phyloP scores from a whole-genome alignment of 257 asterid genomes.

The Ilex asprella region DNA sequence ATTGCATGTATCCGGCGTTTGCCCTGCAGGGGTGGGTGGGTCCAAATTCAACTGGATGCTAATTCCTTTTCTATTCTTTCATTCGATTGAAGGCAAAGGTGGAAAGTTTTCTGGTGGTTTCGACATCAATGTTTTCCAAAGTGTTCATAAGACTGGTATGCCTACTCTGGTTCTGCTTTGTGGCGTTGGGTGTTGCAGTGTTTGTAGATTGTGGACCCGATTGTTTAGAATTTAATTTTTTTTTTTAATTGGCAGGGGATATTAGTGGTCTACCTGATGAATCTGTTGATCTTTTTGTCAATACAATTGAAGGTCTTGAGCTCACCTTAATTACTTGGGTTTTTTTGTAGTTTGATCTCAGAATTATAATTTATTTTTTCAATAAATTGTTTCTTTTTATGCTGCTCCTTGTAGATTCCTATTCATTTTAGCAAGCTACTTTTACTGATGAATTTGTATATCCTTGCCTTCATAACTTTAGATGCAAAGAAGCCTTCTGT shows the following conservation, averaged over 20 bases:
- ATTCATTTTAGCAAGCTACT: slow-evolving; percentile 8
- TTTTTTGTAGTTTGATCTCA: not conserved
- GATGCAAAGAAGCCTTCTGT: slow-evolving; percentile 90
- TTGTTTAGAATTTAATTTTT: slow-evolving; percentile 8
- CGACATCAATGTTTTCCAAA: slow-evolving; percentile 81
- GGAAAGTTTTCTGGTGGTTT: slow-evolving; percentile 93
- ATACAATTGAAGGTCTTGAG: slow-evolving; percentile 66
- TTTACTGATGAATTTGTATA: not conserved
- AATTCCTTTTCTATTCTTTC: slow-evolving; percentile 8
- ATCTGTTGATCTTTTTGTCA: slow-evolving; percentile 48
- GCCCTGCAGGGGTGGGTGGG: too few relatives aligned
- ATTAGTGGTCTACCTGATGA: slow-evolving; percentile 53
- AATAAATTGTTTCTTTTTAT: slow-evolving; percentile 8
- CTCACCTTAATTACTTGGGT: slow-evolving; percentile 8
- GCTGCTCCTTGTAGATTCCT: not conserved
- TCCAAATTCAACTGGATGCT: not conserved
- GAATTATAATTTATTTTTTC: slow-evolving; percentile 2
- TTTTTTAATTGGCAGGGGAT: slow-evolving; percentile 58
- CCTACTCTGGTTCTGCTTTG: too few relatives aligned
- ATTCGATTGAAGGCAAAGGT: slow-evolving; percentile 46
- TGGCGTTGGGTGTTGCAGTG: not conserved
- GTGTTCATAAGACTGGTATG: slow-evolving; percentile 34
- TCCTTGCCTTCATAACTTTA: slow-evolving; percentile 26
- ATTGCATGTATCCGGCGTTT: too few relatives aligned
- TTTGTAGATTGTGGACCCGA: slow-evolving; percentile 8